phyloP scores from a whole-genome alignment of 192 early-diverging fungal genomes.

The Umbelopsis ramanniana region DNA sequence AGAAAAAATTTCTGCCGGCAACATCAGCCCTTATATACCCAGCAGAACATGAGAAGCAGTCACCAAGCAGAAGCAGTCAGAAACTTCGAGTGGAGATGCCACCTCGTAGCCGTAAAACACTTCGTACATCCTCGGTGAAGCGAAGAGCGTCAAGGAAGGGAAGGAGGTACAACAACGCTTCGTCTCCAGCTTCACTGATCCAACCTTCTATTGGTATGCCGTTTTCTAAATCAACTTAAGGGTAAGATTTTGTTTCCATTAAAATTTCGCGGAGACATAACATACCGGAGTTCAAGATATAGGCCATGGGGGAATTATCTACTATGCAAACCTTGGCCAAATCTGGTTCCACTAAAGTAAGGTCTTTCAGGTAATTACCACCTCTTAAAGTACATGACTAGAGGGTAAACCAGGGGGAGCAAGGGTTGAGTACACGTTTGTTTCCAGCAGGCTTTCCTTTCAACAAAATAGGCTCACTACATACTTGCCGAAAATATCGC shows the following conservation, averaged over 20 bases:
- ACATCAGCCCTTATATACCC: neutral
- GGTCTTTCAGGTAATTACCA: slow-evolving; percentile 80
- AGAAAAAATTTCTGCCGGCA: slow-evolving; percentile 6
- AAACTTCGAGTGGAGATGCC: slow-evolving; percentile 20
- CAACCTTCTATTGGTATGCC: slow-evolving; percentile 90
- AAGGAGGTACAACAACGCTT: slow-evolving; percentile 82
- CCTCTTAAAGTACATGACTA: slow-evolving; percentile 73
- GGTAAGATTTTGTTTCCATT: neutral
- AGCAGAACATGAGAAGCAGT: neutral
- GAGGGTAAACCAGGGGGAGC: too few relatives aligned
- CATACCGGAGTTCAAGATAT: slow-evolving; percentile 20
- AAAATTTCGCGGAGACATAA: neutral
- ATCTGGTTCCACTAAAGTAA: slow-evolving; percentile 66
- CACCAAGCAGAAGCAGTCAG: slow-evolving; percentile 7
- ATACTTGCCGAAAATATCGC: slow-evolving; percentile 83
- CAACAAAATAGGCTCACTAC: neutral
- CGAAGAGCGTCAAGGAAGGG: slow-evolving; percentile 89
- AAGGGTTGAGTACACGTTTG: too few relatives aligned
- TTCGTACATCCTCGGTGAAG: slow-evolving; percentile 85
- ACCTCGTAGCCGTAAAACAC: slow-evolving; percentile 61
- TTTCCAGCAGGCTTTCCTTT: neutral
- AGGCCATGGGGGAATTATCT: slow-evolving; percentile 72
- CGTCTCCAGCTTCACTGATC: slow-evolving; percentile 79
- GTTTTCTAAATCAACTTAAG: slow-evolving; percentile 64
- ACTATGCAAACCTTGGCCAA: slow-evolving; percentile 81